Evolutionary conservation across 805 yeast species (phyloP).

Genomic region (Metschnikowia kofuensis): DNA sequence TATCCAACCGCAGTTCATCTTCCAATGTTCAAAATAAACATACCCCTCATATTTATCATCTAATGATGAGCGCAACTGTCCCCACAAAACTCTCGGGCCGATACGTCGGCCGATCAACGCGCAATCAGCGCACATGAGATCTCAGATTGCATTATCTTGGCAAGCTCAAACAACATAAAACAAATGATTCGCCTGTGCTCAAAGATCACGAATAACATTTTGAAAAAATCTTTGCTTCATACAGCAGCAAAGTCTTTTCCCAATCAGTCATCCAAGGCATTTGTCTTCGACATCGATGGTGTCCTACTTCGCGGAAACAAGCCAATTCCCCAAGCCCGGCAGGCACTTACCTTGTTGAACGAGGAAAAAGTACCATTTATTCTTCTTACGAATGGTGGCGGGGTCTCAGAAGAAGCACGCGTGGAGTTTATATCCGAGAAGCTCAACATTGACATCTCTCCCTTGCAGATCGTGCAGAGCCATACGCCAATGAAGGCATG

Average conservation of each 20-base stretch:
- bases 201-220: background rate
- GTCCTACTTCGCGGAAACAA: conserved; percentile 73
- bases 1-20: too few relatives aligned
- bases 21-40: too few relatives aligned
- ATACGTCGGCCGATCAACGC: background rate
- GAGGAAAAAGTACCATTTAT: conserved; percentile 66
- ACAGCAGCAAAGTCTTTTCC: background rate
- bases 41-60: too few relatives aligned
- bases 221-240: background rate
- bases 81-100: too few relatives aligned
- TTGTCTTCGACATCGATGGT: conserved; percentile 71
- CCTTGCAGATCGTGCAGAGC: conserved; percentile 72
- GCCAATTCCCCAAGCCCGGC: conserved; percentile 63
- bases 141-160: background rate
- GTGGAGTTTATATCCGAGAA: conserved; percentile 48
- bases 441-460: conserved; percentile 46
- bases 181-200: background rate
- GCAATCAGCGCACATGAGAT: background rate
- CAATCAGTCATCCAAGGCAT: conserved; percentile 21
- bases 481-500: conserved; percentile 81
- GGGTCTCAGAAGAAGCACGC: conserved; percentile 62
- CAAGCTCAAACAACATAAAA: background rate
- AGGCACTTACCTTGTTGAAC: conserved; percentile 55
- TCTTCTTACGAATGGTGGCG: conserved; percentile 91
- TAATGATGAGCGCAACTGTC: too few relatives aligned